phyloP scores from a whole-genome alignment of 331 rosid genomes.

The Saraca asoca region DNA sequence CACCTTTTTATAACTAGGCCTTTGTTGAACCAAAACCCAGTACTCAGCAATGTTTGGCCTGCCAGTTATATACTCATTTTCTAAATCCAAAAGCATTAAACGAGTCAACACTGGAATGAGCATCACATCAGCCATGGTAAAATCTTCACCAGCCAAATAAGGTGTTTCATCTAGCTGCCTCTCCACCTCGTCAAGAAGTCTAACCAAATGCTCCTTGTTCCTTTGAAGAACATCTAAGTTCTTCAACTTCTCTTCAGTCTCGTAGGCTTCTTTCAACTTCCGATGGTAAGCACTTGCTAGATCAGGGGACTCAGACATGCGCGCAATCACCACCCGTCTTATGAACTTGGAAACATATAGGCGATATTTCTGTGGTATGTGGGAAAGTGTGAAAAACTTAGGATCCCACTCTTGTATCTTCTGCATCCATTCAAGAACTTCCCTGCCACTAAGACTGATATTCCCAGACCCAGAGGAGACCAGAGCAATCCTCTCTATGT shows the following conservation, averaged over 20 bases:
- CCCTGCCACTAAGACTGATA: slow-evolving; percentile 47
- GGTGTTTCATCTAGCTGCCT: slow-evolving; percentile 56
- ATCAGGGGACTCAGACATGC: slow-evolving; percentile 87
- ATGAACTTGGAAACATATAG: slow-evolving; percentile 63
- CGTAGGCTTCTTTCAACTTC: slow-evolving; percentile 76
- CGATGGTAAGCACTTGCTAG: slow-evolving; percentile 77
- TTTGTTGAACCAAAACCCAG: slow-evolving; percentile 83
- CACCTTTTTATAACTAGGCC: slow-evolving; percentile 87
- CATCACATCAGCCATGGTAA: slow-evolving; percentile 86
- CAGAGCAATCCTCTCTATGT: slow-evolving; percentile 82
- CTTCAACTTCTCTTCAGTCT: slow-evolving; percentile 77
- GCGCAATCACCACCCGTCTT: slow-evolving; percentile 76
- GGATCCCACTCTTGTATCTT: slow-evolving; percentile 90
- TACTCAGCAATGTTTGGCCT: slow-evolving; percentile 76
- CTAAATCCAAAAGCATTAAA: slow-evolving; percentile 63
- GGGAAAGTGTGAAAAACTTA: slow-evolving; percentile 66
- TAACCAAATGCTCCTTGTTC: slow-evolving; percentile 59
- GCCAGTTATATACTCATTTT: slow-evolving; percentile 58
- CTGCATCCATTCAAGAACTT: slow-evolving; percentile 87
- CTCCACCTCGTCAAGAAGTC: slow-evolving; percentile 77
- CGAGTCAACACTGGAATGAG: slow-evolving; percentile 74
- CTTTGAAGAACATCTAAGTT: slow-evolving; percentile 50
- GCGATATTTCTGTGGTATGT: slow-evolving; percentile 70
- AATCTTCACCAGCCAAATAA: slow-evolving; percentile 73
- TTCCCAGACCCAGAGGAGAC: slow-evolving; percentile 63